These are phyloP conservation scores for Leccinellum albellum DNA, from an alignment of 768 basidiomycete species.

Conservation along the genomic window DNA sequence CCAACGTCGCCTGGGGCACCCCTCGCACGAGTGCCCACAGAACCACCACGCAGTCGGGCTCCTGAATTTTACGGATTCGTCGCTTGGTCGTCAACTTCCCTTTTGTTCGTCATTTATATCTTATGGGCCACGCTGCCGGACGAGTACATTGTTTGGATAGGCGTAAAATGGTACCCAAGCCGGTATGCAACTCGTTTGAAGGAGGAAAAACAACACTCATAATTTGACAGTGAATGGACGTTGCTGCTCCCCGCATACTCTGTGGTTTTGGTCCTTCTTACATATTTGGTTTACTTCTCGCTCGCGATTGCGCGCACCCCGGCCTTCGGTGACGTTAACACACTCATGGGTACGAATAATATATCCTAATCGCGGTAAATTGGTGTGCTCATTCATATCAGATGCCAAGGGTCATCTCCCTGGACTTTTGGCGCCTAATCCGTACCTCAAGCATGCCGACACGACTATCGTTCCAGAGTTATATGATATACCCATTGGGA, in stretches of 20 bases:
- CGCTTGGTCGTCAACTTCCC: constrained; percentile 73
- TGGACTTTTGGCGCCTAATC: constrained; percentile 27
- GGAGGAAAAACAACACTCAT: not conserved
- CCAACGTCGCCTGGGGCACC: constrained; percentile 47
- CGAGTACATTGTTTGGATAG: constrained; percentile 57
- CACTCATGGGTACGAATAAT: constrained; percentile 57
- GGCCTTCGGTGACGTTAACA: constrained; percentile 57
- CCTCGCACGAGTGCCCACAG: constrained; percentile 39
- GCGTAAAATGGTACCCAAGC: constrained; percentile 85
- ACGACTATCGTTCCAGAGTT: constrained; percentile 54
- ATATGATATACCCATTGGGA: constrained; percentile 79
- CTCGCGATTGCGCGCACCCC: constrained; percentile 73
- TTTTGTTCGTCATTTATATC: constrained; percentile 66
- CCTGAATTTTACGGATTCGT: constrained; percentile 91
- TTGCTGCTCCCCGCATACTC: constrained; percentile 78
- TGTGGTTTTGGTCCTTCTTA: constrained; percentile 63
- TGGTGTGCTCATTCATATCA: constrained; percentile 28
- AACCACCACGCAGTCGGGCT: constrained; percentile 56
- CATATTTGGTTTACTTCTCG: constrained; percentile 74
- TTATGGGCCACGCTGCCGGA: constrained; percentile 83
- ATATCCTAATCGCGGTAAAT: constrained; percentile 8
- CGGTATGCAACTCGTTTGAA: constrained; percentile 42
- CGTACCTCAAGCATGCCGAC: constrained; percentile 49
- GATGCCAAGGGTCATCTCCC: constrained; percentile 59
- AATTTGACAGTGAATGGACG: constrained; percentile 72